Percentiles rank a stretch among this genome's conserved stretches.
These are phyloP conservation scores for Wickerhamiella parazyma DNA, from an alignment of 805 yeast genomes.

Conservation along the genomic window DNA sequence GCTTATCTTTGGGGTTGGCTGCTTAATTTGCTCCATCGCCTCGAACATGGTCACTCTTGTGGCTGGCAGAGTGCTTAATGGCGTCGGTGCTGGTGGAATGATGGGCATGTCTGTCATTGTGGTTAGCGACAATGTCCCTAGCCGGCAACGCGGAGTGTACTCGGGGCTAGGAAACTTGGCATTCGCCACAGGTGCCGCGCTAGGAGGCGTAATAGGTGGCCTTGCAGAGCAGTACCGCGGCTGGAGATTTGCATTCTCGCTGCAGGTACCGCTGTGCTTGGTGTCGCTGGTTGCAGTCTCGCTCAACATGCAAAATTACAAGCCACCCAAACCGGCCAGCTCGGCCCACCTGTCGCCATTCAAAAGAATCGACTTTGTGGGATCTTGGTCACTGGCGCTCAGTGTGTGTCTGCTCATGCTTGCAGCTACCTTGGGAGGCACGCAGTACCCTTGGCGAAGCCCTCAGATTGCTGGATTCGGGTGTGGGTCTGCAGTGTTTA, in stretches of 20 bases:
- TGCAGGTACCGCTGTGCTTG: slow-evolving; percentile 30
- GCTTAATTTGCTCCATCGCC: slow-evolving; percentile 40
- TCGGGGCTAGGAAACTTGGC: slow-evolving; percentile 73
- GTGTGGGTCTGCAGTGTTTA: slow-evolving; percentile 23
- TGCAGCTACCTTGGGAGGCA: slow-evolving; percentile 56
- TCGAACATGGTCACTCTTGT: slow-evolving; percentile 43
- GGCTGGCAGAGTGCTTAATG: slow-evolving; percentile 66
- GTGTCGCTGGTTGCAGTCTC: slow-evolving; percentile 27
- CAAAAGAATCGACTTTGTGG: slow-evolving; percentile 50
- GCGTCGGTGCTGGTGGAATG: slow-evolving; percentile 88
- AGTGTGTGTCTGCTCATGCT: slow-evolving; percentile 44
- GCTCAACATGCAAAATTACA: slow-evolving; percentile 13
- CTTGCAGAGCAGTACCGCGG: slow-evolving; percentile 38
- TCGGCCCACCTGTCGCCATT: slow-evolving; percentile 34
- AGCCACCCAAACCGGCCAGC: slow-evolving; percentile 9
- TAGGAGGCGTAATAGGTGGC: slow-evolving; percentile 52
- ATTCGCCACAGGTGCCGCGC: slow-evolving; percentile 63
- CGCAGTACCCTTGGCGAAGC: slow-evolving; percentile 34
- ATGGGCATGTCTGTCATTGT: slow-evolving; percentile 62
- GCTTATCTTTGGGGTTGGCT: slow-evolving; percentile 34
- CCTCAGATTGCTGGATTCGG: slow-evolving; percentile 21
- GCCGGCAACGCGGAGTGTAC: slow-evolving; percentile 62
- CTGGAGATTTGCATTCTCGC: slow-evolving; percentile 44
- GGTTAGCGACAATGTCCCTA: slow-evolving; percentile 61
- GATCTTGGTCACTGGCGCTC: slow-evolving; percentile 45